These are phyloP conservation scores for Lyophyllum atratum DNA, from an alignment of 768 basidiomycete genomes.

Conservation along the genomic window DNA sequence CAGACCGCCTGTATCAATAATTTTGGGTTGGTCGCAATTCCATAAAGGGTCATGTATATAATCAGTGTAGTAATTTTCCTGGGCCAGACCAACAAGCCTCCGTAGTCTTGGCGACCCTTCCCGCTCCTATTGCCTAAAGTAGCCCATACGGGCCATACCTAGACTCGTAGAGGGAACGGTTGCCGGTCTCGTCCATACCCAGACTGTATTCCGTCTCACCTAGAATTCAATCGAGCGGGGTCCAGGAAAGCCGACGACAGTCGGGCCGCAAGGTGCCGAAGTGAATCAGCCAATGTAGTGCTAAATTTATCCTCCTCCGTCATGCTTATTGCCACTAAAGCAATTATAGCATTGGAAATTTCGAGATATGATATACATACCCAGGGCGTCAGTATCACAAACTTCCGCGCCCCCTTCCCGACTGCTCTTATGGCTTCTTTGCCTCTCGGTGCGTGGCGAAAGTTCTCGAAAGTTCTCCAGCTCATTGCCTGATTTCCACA, in stretches of 20 bases:
- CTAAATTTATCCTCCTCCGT: neutral
- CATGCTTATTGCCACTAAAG: neutral
- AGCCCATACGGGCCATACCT: no score
- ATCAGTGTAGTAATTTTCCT: no score
- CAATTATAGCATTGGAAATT: neutral
- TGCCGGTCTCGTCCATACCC: no score
- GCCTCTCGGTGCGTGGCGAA: neutral
- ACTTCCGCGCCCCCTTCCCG: neutral
- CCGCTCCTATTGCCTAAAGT: no score
- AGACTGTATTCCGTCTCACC: neutral
- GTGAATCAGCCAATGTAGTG: neutral
- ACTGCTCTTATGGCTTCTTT: neutral
- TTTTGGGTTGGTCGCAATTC: no score
- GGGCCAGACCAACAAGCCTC: no score
- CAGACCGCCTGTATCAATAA: neutral
- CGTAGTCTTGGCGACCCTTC: no score
- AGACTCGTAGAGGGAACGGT: no score
- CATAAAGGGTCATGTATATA: no score
- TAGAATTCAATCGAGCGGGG: neutral
- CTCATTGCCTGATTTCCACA: neutral
- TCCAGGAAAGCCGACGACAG: neutral
- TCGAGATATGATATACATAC: neutral
- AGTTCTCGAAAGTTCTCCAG: neutral
- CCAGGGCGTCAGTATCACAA: neutral
- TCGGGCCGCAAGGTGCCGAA: neutral